phyloP scores from a whole-genome alignment of 2,329 filamentous ascomycete species.

The Paracamarosporium sp. region DNA sequence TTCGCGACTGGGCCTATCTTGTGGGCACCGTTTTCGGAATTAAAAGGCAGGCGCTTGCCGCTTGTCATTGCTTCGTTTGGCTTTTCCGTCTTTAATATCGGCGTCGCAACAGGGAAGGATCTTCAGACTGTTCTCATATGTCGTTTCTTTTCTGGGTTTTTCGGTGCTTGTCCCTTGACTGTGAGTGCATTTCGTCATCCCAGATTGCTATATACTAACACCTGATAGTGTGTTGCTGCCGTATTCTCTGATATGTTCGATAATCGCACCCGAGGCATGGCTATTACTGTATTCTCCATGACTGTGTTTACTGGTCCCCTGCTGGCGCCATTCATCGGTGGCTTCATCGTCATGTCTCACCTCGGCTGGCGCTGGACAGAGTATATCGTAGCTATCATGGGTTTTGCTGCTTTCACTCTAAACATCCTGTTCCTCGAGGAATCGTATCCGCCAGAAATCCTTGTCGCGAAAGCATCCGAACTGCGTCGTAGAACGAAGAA shows the following conservation, averaged over 20 bases:
- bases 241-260: constrained; percentile 64
- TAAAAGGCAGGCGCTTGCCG: constrained; percentile 57
- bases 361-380: constrained; percentile 64
- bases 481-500: constrained; percentile 63
- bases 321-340: constrained; percentile 62
- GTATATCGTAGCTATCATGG: constrained; percentile 64
- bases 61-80: constrained; percentile 58
- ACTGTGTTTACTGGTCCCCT: constrained; percentile 61
- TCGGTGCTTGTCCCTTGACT: constrained; percentile 61
- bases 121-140: constrained; percentile 61
- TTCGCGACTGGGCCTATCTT: constrained; percentile 56
- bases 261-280: constrained; percentile 50
- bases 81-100: constrained; percentile 59
- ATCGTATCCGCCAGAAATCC: constrained; percentile 64
- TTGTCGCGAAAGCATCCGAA: constrained; percentile 63
- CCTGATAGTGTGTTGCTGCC: constrained; percentile 53
- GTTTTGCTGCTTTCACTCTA: constrained; percentile 56
- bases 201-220: constrained; percentile 30
- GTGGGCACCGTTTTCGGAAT: constrained; percentile 60
- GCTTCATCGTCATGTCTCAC: constrained; percentile 59
- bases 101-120: constrained; percentile 58
- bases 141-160: constrained; percentile 61
- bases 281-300: constrained; percentile 59
- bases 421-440: constrained; percentile 63
- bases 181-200: constrained; percentile 41